These are phyloP conservation scores for Ilyonectria destructans DNA, from an alignment of 2,329 filamentous ascomycete species.

Conservation along the genomic window DNA sequence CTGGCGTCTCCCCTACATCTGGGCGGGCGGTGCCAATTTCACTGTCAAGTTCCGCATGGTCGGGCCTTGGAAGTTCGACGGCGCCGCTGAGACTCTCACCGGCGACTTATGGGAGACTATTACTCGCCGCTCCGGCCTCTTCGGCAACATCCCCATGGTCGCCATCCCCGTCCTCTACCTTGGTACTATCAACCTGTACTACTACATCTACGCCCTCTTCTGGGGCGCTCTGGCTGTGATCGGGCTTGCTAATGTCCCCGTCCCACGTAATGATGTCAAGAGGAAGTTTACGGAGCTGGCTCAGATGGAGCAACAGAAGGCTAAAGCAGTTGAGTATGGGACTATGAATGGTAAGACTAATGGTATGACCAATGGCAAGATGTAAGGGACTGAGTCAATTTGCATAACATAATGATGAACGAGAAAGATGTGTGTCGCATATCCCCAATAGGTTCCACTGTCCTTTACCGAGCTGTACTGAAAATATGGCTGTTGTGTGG, in stretches of 20 bases:
- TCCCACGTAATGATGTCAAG: conserved; percentile 24
- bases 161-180: conserved; percentile 42
- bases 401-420: too few species aligned
- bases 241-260: conserved; percentile 8
- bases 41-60: conserved; percentile 58
- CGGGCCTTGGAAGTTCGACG: conserved; percentile 56
- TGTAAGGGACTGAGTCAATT: too few species aligned
- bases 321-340: too few species aligned
- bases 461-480: too few species aligned
- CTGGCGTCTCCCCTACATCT: conserved; percentile 56
- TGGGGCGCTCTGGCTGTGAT: conserved; percentile 33
- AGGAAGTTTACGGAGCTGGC: conserved; percentile 22
- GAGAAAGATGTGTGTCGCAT: too few species aligned
- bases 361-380: too few species aligned
- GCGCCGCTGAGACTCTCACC: conserved; percentile 52
- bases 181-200: conserved; percentile 40
- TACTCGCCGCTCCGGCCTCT: conserved; percentile 55
- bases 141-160: conserved; percentile 49
- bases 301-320: neutral
- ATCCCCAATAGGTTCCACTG: too few species aligned
- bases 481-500: too few species aligned
- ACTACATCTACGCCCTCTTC: conserved; percentile 37
- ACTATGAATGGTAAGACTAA: too few species aligned
- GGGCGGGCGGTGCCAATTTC: conserved; percentile 59
- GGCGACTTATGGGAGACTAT: conserved; percentile 59